A percentile compares a stretch with the other conserved stretches of the same genome.
Evolutionary conservation across 768 basidiomycete genomes (phyloP).

Genomic region (Hebeloma cylindrosporum): DNA sequence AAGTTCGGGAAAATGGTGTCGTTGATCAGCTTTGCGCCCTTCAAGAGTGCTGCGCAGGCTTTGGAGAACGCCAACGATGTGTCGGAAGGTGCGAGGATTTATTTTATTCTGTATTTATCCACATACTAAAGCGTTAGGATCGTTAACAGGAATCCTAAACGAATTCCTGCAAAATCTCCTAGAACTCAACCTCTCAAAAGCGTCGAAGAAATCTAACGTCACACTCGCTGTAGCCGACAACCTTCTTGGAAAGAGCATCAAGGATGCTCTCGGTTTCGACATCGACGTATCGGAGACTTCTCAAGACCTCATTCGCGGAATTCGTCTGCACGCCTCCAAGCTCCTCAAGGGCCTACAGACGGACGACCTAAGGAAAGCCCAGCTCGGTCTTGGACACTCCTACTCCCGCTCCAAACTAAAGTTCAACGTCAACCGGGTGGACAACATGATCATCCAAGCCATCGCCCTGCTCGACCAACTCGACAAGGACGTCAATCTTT

Average conservation of each 20-base stretch:
- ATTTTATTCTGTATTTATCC: conserved; percentile 1
- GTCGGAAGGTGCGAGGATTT: conserved; percentile 74
- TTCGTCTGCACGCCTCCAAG: conserved; percentile 88
- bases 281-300: conserved; percentile 82
- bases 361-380: conserved; percentile 88
- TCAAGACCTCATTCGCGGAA: conserved; percentile 86
- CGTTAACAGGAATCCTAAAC: conserved; percentile 70
- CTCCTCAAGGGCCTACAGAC: conserved; percentile 86
- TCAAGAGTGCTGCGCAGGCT: conserved; percentile 90
- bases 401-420: conserved; percentile 98
- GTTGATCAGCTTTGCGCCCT: conserved; percentile 88
- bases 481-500: conserved; percentile 99
- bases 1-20: conserved; percentile 94
- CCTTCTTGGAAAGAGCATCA: conserved; percentile 74
- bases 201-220: conserved; percentile 67
- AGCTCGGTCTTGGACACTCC: conserved; percentile 95
- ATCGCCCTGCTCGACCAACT: conserved; percentile 97
- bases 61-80: conserved; percentile 95
- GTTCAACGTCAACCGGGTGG: conserved; percentile 93
- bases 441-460: conserved; percentile 99
- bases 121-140: conserved; percentile 4
- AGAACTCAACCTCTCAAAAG: conserved; percentile 82
- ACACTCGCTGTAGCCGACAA: conserved; percentile 80
- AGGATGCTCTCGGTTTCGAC: conserved; percentile 63
- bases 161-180: conserved; percentile 81